These are phyloP conservation scores for Pelomyxa schiedti DNA, from an alignment of 78 protist species.

Conservation along the genomic window DNA sequence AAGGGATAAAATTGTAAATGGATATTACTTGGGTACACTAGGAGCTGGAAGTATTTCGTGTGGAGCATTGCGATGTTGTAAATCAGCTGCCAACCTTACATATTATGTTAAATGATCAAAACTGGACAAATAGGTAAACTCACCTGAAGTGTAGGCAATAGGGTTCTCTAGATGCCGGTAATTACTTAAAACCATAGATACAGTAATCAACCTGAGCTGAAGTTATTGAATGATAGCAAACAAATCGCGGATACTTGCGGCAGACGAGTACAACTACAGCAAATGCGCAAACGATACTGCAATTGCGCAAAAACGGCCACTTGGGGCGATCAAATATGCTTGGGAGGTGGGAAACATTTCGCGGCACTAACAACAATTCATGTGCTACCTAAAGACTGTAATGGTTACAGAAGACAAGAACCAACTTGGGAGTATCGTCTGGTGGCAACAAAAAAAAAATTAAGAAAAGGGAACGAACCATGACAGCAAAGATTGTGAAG, in stretches of 20 bases:
- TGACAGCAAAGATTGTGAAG: neutral
- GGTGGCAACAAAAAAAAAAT: too few relatives aligned
- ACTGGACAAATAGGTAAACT: neutral
- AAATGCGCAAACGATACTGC: too few relatives aligned
- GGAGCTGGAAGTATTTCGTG: neutral
- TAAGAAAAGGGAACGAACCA: too few relatives aligned
- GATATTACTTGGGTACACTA: too few relatives aligned
- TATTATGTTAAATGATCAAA: neutral
- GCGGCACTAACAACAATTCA: neutral
- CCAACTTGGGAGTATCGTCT: too few relatives aligned
- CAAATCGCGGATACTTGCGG: neutral
- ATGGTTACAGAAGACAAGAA: too few relatives aligned
- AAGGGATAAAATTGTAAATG: too few relatives aligned
- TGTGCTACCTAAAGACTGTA: too few relatives aligned
- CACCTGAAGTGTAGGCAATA: neutral
- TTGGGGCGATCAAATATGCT: neutral
- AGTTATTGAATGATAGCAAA: too few relatives aligned
- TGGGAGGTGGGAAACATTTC: neutral
- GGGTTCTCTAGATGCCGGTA: slow-evolving; percentile 13
- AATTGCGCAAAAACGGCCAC: neutral
- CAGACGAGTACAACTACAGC: neutral
- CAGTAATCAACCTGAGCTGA: slow-evolving; percentile 1
- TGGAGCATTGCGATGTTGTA: neutral
- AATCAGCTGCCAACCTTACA: neutral
- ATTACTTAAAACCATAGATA: neutral